Evolutionary conservation across 2,329 filamentous ascomycete genomes (phyloP).

Genomic region (Xylariaceae sp.): DNA sequence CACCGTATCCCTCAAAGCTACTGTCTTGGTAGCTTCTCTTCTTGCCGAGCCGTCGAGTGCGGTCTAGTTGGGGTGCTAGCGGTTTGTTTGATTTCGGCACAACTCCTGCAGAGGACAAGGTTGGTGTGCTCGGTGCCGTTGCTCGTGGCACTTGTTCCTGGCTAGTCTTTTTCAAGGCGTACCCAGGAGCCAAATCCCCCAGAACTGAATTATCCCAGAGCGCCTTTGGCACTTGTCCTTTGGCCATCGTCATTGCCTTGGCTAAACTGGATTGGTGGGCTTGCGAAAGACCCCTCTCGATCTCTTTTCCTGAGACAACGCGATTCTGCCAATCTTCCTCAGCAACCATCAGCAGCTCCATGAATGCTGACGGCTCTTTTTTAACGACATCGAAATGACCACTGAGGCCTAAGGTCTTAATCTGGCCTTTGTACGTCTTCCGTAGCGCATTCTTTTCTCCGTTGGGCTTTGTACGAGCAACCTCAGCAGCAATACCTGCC

Average conservation of each 20-base stretch:
- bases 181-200: constrained; percentile 58
- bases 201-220: constrained; percentile 65
- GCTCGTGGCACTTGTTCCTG: constrained; percentile 51
- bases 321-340: constrained; percentile 64
- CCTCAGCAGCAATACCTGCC: constrained; percentile 62
- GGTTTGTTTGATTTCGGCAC: constrained; percentile 39
- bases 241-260: constrained; percentile 63
- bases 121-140: constrained; percentile 60
- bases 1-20: constrained; percentile 76
- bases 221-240: constrained; percentile 59
- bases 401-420: constrained; percentile 66
- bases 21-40: constrained; percentile 78
- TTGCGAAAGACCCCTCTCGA: constrained; percentile 58
- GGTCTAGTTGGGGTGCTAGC: constrained; percentile 52
- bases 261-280: constrained; percentile 51
- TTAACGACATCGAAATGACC: constrained; percentile 66
- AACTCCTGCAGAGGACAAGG: constrained; percentile 44
- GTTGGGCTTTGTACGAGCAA: constrained; percentile 67
- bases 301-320: constrained; percentile 59
- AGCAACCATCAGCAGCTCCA: constrained; percentile 56
- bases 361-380: constrained; percentile 61
- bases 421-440: constrained; percentile 72
- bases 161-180: constrained; percentile 45
- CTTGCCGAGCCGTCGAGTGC: constrained; percentile 70
- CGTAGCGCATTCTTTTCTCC: constrained; percentile 71